Evolutionary conservation across 192 early-diverging fungal species (phyloP).

Genomic region (Coemansia sp.): DNA sequence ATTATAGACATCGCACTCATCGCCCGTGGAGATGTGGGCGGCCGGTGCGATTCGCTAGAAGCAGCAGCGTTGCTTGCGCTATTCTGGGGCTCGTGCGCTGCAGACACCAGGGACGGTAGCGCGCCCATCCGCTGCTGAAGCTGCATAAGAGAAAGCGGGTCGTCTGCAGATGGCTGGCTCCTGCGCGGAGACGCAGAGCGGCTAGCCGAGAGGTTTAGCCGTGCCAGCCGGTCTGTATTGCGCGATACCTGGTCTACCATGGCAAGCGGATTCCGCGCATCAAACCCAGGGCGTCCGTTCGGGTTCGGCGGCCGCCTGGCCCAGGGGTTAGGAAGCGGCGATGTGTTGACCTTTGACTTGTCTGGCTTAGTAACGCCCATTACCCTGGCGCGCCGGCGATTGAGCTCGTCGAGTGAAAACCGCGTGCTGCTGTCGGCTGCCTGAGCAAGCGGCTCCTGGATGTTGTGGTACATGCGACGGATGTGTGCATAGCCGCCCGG

Average conservation of each 20-base stretch:
- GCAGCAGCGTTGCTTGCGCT: background rate
- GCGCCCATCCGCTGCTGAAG: constrained; percentile 4
- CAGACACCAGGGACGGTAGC: constrained; percentile 2
- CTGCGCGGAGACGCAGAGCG: constrained; percentile 7
- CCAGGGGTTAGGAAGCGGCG: constrained; percentile 54
- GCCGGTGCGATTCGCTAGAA: background rate
- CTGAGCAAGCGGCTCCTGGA: constrained; percentile 45
- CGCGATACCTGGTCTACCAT: constrained; percentile 35
- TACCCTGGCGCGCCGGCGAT: constrained; percentile 32
- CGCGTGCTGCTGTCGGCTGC: constrained; percentile 20
- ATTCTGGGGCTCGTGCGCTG: background rate
- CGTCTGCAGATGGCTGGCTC: background rate
- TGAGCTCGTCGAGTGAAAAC: constrained; percentile 43
- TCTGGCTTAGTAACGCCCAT: constrained; percentile 41
- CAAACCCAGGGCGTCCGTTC: constrained; percentile 5
- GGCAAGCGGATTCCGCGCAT: constrained; percentile 22
- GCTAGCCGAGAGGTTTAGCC: constrained; percentile 28
- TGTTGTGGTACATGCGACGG: constrained; percentile 46
- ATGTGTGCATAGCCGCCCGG: constrained; percentile 55
- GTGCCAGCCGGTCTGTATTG: constrained; percentile 33
- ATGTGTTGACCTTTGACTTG: constrained; percentile 30
- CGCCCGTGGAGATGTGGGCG: constrained; percentile 7
- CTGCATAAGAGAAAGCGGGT: constrained; percentile 1
- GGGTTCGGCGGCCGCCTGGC: constrained; percentile 13
- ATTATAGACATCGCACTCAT: constrained; percentile 23